Conservation (phyloP, 176 grass and related monocot species). For the Zea mays region Zm-B73-REFERENCE-NAM-5.0 NC_050100.1:182420501-182421000, state of each 20-base stretch:
- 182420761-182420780: neutral
- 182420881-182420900: neutral
- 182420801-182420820: neutral
- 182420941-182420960: neutral
- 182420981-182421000: neutral
- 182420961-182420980: neutral
- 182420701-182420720: neutral
- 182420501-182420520: neutral
- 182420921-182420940: neutral
- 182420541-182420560: neutral
- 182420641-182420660: neutral
- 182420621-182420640: neutral
- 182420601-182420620: constrained; percentile 1
- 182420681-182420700: neutral
- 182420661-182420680: neutral
- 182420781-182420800: constrained; percentile 8
- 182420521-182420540: neutral
- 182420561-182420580: neutral
- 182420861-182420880: neutral
- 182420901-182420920: neutral
- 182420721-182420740: neutral
- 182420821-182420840: neutral
- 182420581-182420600: neutral
- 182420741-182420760: neutral
- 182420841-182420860: neutral